Conservation (phyloP, 225 moss, liverwort and hornwort genomes). For the Physcomitrellopsis africana region DNA sequence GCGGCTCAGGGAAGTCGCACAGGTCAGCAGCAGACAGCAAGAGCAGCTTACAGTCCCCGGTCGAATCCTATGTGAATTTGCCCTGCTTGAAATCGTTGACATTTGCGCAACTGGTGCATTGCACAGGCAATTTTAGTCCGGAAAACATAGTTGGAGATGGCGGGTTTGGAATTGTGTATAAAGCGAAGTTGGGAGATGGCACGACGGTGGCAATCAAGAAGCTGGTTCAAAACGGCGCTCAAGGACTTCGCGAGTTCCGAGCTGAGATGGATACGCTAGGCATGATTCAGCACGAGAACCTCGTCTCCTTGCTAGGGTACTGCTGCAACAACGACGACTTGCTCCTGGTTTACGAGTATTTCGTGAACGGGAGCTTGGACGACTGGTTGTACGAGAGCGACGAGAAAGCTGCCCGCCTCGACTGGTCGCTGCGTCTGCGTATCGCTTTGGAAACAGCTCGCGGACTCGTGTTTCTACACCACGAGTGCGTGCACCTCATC, state of each 20-base stretch:
- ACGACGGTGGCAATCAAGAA: conserved; percentile 84
- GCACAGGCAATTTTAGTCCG: conserved; percentile 72
- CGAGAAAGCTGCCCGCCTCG: conserved; percentile 55
- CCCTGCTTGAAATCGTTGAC: conserved; percentile 59
- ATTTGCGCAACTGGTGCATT: conserved; percentile 65
- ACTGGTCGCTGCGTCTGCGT: conserved; percentile 56
- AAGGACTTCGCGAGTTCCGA: conserved; percentile 82
- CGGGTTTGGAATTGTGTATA: conserved; percentile 90
- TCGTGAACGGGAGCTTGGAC: conserved; percentile 78
- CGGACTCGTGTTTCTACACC: conserved; percentile 79
- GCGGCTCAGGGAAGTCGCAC: neutral
- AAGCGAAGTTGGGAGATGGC: conserved; percentile 62
- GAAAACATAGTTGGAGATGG: conserved; percentile 79
- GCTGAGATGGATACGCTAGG: conserved; percentile 95
- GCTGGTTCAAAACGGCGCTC: conserved; percentile 67
- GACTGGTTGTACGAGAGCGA: conserved; percentile 78
- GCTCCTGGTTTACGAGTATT: conserved; percentile 79
- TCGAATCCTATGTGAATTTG: conserved; percentile 54
- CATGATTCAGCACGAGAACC: conserved; percentile 70
- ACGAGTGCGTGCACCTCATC: conserved; percentile 68
- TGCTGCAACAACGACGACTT: conserved; percentile 67
- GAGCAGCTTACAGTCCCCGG: conserved; percentile 44
- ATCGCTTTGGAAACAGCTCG: conserved; percentile 76
- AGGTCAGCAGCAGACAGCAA: conserved; percentile 13
- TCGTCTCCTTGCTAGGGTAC: conserved; percentile 80